Percentiles rank a stretch among this genome's conserved stretches.
Evolutionary conservation across 2,329 filamentous ascomycete species (phyloP).

Genomic region (Talaromyces sp.): DNA sequence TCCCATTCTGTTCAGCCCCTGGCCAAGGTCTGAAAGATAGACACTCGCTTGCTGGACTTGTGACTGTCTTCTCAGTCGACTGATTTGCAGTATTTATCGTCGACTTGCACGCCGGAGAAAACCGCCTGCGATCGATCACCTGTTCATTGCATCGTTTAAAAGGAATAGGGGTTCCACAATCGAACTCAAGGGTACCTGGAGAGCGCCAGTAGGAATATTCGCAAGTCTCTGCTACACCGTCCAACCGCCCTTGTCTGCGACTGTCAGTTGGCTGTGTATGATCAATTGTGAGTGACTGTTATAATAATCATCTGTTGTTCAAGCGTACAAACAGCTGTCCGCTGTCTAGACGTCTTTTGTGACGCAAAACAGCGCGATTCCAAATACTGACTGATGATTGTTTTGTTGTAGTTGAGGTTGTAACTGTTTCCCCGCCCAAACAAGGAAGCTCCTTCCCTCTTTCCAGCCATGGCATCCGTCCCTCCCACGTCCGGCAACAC

Average conservation of each 20-base stretch:
- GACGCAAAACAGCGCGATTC: not conserved
- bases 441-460: conserved; percentile 19
- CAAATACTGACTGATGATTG: not conserved
- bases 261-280: not conserved
- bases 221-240: not conserved
- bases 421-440: conserved; percentile 20
- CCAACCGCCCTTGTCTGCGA: not conserved
- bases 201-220: not conserved
- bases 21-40: conserved; percentile 11
- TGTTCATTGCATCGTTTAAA: not conserved
- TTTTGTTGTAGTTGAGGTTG: not conserved
- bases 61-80: conserved; percentile 19
- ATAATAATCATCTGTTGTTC: not conserved
- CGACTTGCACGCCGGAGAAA: not conserved
- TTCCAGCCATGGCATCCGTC: conserved; percentile 28
- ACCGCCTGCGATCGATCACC: not conserved
- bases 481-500: conserved; percentile 31
- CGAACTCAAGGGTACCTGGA: not conserved
- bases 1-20: conserved; percentile 11
- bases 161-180: not conserved
- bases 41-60: conserved; percentile 24
- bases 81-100: not conserved
- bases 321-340: not conserved
- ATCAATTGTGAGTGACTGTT: not conserved
- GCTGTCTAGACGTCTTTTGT: not conserved